Evolutionary conservation across 768 basidiomycete species (phyloP), one percentile per base, ranked within the genome.

Genomic region (Mycena galericulata): DNA sequence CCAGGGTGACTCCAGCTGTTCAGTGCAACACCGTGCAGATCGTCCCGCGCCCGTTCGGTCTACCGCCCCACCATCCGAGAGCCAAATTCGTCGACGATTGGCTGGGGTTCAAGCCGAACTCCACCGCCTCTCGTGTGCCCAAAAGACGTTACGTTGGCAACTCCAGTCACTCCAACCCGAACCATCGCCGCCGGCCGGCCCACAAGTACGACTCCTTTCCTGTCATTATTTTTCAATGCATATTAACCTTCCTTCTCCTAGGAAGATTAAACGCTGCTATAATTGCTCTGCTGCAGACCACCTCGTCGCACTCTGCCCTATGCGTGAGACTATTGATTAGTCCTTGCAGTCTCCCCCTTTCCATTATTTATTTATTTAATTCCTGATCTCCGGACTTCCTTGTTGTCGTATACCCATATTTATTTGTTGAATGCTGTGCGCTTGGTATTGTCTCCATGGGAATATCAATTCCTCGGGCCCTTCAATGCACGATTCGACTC

Each of bases 71-170:
- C 40, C 41, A 58, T 26, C 2, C n/a, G 51, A 55, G 14, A n/a
- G 9, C 6, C 56, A 36, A n/a, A 17, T 58, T 32, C 38, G 29
- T 43, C n/a, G 56, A 43, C 34, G 56, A 43, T 11, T 58, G 38
- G 40, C 29, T 43, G 56, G 18, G 20, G n/a, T 58, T 41, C 26
- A 45, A 17, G 40, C 40, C 26, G 56, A 58, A 29, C 27, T 58
- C 15, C 56, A n/a, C 26, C 56, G 56, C 10, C 27, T 58, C 27
- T 6, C n/a, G 17, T 1, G 3, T 7, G 56, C 41, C 4, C 56
- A 58, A 27, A 58, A 58, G 17, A 26, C 27, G n/a, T 22, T 58
- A 17, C n/a, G 2, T 27, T 58, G 56, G 56, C 56, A 45, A 41
- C 38, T 58, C 34, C 56, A 58, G 24, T 11, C 29, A 24, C 41